A percentile compares a stretch with the other conserved stretches of the same genome.
Conservation (phyloP, 1,139 yeast species). For the Taphrina communis region DNA sequence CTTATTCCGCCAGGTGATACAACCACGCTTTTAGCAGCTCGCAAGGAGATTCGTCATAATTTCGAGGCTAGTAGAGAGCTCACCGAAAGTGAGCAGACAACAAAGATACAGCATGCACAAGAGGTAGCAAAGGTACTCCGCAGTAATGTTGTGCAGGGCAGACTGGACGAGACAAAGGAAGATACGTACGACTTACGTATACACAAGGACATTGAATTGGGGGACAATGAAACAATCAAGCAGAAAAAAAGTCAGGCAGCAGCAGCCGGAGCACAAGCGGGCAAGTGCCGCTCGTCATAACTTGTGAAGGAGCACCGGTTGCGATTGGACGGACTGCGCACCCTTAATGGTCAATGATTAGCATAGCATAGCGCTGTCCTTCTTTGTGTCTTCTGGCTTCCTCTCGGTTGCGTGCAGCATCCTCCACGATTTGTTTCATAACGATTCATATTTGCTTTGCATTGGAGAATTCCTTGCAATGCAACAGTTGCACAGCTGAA, state of each 20-base stretch:
- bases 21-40: constrained; percentile 59
- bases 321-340: not conserved
- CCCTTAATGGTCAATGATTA: not conserved
- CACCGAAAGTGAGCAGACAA: constrained; percentile 60
- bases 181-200: constrained; percentile 59
- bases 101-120: constrained; percentile 58
- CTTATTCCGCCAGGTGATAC: constrained; percentile 41
- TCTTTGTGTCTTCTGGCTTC: too few species aligned
- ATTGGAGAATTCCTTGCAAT: too few species aligned
- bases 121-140: constrained; percentile 73
- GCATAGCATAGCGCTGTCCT: not conserved
- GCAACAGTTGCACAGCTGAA: too few species aligned
- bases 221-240: constrained; percentile 76
- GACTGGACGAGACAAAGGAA: constrained; percentile 53
- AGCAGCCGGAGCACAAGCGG: constrained; percentile 11
- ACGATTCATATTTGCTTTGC: too few species aligned
- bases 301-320: not conserved
- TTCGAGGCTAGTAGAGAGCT: constrained; percentile 55
- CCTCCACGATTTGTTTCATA: too few species aligned
- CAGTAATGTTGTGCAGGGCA: constrained; percentile 84
- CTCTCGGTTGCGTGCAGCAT: not conserved
- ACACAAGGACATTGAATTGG: constrained; percentile 82
- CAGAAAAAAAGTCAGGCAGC: constrained; percentile 45
- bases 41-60: constrained; percentile 67
- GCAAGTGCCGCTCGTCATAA: constrained; percentile 23